These are phyloP conservation scores for Agastache rugosa DNA, from an alignment of 257 asterid genomes.

Conservation along the genomic window DNA sequence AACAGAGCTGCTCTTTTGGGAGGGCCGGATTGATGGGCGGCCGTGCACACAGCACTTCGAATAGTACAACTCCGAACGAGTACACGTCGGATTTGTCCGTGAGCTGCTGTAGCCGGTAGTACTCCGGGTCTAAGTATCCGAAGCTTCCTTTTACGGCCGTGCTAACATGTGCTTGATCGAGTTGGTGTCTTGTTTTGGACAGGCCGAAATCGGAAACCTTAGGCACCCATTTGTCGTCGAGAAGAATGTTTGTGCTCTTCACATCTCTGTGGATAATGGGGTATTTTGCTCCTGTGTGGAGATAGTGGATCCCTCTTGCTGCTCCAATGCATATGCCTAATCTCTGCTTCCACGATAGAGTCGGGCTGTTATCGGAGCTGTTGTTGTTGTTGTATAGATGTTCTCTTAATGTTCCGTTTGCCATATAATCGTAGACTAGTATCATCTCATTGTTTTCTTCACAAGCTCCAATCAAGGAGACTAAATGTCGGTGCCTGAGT, in stretches of 20 bases:
- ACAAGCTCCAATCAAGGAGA: conserved; percentile 80
- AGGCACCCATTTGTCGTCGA: conserved; percentile 72
- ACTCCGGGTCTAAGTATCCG: conserved; percentile 85
- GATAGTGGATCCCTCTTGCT: conserved; percentile 78
- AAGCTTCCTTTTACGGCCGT: conserved; percentile 83
- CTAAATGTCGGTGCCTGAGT: conserved; percentile 78
- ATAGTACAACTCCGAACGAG: conserved; percentile 76
- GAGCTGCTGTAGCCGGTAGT: conserved; percentile 67
- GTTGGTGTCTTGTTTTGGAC: conserved; percentile 59
- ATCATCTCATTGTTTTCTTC: conserved; percentile 80
- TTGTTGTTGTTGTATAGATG: conserved; percentile 55
- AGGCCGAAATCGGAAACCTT: conserved; percentile 87
- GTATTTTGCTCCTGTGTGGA: conserved; percentile 82
- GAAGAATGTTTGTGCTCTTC: conserved; percentile 71
- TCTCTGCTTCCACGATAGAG: conserved; percentile 64
- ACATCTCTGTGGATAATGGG: conserved; percentile 84
- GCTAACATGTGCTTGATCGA: conserved; percentile 68
- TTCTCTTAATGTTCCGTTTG: conserved; percentile 76
- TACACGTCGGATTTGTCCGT: conserved; percentile 84
- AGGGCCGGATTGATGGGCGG: conserved; percentile 62
- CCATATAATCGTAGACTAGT: conserved; percentile 84
- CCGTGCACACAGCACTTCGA: conserved; percentile 70
- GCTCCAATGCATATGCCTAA: conserved; percentile 79
- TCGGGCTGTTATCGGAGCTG: neutral
- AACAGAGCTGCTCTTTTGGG: conserved; percentile 64